Conservation (phyloP, 192 early-diverging fungal species). For the Chytriomyces sp. region DNA sequence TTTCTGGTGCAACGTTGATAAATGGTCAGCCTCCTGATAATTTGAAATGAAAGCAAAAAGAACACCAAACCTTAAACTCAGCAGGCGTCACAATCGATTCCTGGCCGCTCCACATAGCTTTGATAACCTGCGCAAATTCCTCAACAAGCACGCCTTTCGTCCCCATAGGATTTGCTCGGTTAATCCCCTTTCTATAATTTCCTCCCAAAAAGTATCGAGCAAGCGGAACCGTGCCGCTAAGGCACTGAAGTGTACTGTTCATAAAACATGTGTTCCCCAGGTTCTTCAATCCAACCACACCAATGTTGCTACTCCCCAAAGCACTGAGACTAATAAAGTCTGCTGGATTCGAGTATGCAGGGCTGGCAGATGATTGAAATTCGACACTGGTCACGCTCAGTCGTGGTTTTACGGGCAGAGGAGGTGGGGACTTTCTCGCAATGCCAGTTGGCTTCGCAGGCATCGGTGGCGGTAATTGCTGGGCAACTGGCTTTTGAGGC, state of each 20-base stretch:
- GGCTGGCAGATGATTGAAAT: constrained; percentile 3
- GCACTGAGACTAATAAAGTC: constrained; percentile 31
- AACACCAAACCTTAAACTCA: constrained; percentile 59
- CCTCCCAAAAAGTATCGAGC: constrained; percentile 55
- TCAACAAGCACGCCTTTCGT: constrained; percentile 75
- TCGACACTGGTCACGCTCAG: constrained; percentile 36
- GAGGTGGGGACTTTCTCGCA: constrained; percentile 35
- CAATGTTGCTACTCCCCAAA: constrained; percentile 36
- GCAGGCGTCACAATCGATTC: constrained; percentile 79
- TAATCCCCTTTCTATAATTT: constrained; percentile 65
- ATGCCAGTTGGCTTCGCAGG: constrained; percentile 15
- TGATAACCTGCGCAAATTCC: constrained; percentile 77
- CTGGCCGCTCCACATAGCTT: constrained; percentile 81
- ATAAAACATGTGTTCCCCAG: constrained; percentile 92
- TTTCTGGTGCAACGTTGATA: constrained; percentile 43
- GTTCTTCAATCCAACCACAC: constrained; percentile 72
- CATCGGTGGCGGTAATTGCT: constrained; percentile 2
- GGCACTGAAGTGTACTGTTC: constrained; percentile 88
- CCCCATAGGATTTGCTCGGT: constrained; percentile 71
- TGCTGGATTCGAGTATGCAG: constrained; percentile 24
- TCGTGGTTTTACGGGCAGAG: constrained; percentile 40
- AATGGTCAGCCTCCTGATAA: constrained; percentile 12
- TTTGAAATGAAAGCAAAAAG: neutral
- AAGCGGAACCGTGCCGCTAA: constrained; percentile 73
- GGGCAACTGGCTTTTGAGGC: neutral